phyloP scores from a whole-genome alignment of 2,329 filamentous ascomycete genomes.

The Penicillium sp. region DNA sequence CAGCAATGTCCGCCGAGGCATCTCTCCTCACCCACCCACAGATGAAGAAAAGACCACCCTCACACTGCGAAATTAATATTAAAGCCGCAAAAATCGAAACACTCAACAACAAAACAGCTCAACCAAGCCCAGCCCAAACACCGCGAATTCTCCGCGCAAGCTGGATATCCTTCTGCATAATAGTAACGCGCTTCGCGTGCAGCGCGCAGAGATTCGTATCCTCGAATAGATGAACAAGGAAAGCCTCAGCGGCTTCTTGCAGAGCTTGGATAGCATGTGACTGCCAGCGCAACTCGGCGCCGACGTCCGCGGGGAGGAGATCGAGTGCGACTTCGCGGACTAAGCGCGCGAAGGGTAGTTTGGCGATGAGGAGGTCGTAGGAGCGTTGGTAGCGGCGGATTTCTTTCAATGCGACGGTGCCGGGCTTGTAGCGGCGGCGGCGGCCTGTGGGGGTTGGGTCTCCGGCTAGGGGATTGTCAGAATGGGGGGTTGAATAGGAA shows the following conservation, averaged over 20 bases:
- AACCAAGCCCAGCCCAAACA: constrained; percentile 70
- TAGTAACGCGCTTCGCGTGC: constrained; percentile 93
- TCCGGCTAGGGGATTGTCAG: constrained; percentile 56
- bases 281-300: constrained; percentile 84
- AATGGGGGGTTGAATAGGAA: not conserved
- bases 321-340: constrained; percentile 56
- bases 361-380: constrained; percentile 78
- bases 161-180: constrained; percentile 98
- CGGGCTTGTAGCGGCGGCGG: constrained; percentile 66
- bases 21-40: not conserved
- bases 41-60: not conserved
- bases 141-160: constrained; percentile 78
- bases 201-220: constrained; percentile 95
- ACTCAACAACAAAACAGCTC: constrained; percentile 18
- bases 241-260: constrained; percentile 95
- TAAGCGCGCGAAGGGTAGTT: constrained; percentile 52
- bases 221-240: constrained; percentile 93
- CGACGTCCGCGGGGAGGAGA: constrained; percentile 57
- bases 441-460: constrained; percentile 68
- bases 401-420: constrained; percentile 85
- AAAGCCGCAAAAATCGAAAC: not conserved
- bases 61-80: constrained; percentile 9
- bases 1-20: not conserved
- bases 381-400: constrained; percentile 88
- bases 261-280: constrained; percentile 90